phyloP scores from a whole-genome alignment of 179 eudicot genomes.

The Silene coronaria region DNA sequence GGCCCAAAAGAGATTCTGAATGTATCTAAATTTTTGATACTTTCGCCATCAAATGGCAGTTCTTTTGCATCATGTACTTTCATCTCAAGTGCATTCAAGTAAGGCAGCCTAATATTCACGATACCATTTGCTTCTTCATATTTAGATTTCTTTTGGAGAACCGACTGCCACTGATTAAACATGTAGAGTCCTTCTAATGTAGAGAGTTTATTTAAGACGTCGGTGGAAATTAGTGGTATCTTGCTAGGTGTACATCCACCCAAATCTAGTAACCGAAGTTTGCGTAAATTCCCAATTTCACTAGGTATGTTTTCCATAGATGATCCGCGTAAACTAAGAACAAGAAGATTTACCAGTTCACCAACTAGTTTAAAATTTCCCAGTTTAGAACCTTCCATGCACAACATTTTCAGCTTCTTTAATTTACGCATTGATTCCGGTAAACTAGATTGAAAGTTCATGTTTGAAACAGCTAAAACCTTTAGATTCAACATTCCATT shows the following conservation, averaged over 20 bases:
- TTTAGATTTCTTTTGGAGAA: neutral
- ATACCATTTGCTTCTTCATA: neutral
- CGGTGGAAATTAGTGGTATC: neutral
- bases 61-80: neutral
- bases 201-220: slow-evolving; percentile 10
- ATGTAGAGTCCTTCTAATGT: slow-evolving; percentile 20
- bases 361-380: neutral
- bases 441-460: neutral
- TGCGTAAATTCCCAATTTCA: slow-evolving; percentile 9
- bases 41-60: neutral
- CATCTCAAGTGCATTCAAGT: neutral
- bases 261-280: slow-evolving; percentile 18
- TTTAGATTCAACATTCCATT: neutral
- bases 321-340: slow-evolving; percentile 17
- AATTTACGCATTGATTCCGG: slow-evolving; percentile 7
- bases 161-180: neutral
- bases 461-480: slow-evolving; percentile 6
- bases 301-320: slow-evolving; percentile 3
- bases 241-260: neutral
- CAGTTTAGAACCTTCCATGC: neutral
- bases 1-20: neutral
- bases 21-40: neutral
- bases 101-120: neutral
- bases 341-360: neutral
- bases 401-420: slow-evolving; percentile 10